Conservation (phyloP, 1,284 basidiomycete genomes). For the Ceratobasidium sp. region DNA sequence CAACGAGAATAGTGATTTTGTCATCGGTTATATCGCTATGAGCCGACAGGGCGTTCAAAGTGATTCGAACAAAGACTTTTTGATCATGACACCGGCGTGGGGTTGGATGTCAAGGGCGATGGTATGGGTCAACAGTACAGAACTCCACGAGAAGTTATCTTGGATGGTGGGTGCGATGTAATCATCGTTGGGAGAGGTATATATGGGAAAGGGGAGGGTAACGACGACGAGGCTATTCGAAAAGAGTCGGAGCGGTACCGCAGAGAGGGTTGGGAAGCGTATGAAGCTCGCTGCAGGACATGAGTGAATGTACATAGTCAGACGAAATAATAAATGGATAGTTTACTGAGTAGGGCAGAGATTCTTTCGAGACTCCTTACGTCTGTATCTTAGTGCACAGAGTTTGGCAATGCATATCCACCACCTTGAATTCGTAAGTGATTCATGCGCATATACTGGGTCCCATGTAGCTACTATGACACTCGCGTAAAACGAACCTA, state of each 20-base stretch:
- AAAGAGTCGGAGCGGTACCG: slow-evolving; percentile 84
- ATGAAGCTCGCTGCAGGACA: slow-evolving; percentile 54
- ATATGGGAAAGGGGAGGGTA: slow-evolving; percentile 75
- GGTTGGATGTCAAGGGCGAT: slow-evolving; percentile 83
- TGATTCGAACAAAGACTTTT: slow-evolving; percentile 71
- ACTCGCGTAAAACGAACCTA: no score
- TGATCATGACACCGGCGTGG: slow-evolving; percentile 96
- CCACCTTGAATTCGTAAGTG: not conserved
- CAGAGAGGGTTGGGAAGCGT: slow-evolving; percentile 90
- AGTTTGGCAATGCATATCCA: no score
- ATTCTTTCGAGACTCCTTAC: no score
- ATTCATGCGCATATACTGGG: not conserved
- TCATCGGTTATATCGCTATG: slow-evolving; percentile 96
- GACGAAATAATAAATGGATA: not conserved
- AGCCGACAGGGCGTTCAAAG: slow-evolving; percentile 69
- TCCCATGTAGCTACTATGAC: not conserved
- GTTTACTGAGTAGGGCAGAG: no score
- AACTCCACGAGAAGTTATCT: slow-evolving; percentile 85
- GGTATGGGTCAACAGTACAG: slow-evolving; percentile 96
- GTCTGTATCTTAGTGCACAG: no score
- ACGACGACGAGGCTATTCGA: slow-evolving; percentile 64
- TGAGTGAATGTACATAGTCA: slow-evolving; percentile 8
- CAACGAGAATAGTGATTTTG: slow-evolving; percentile 78
- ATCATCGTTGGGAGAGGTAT: slow-evolving; percentile 98
- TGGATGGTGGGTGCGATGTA: slow-evolving; percentile 89